Conservation (phyloP, 129 eudicot genomes). For the Escallonia herrerae region DNA sequence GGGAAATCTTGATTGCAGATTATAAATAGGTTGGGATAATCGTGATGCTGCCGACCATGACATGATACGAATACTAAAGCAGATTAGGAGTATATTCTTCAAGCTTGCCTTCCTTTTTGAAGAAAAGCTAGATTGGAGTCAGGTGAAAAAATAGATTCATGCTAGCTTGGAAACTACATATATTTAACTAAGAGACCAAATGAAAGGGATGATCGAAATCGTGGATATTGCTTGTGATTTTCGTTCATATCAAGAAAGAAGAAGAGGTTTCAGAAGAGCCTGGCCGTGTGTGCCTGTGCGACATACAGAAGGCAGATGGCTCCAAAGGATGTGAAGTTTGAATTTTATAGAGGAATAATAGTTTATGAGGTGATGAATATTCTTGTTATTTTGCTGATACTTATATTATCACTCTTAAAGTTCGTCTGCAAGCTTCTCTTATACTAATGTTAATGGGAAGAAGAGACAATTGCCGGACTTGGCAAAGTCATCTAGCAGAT, state of each 20-base stretch:
- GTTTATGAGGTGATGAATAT: background rate
- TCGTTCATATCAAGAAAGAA: background rate
- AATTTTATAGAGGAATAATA: background rate
- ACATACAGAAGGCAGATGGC: background rate
- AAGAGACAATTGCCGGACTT: slow-evolving; percentile 15
- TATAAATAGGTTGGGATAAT: background rate
- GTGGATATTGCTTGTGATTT: background rate
- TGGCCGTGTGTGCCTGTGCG: background rate
- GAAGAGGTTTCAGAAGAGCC: background rate
- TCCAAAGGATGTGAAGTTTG: background rate
- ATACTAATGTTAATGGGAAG: background rate
- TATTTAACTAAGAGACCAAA: background rate
- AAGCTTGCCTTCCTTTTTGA: background rate
- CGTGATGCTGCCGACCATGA: background rate
- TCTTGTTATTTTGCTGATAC: background rate
- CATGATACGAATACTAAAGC: background rate
- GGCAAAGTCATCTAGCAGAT: slow-evolving; percentile 10
- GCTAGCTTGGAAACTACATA: background rate
- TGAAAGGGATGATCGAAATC: background rate
- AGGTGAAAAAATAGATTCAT: background rate
- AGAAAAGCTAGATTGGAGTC: background rate
- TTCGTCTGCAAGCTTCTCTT: background rate
- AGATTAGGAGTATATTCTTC: background rate
- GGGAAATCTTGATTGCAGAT: background rate
- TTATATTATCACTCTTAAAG: background rate